A percentile compares a stretch with the other conserved stretches of the same genome.
phyloP scores from a whole-genome alignment of 805 yeast species.

The Myxozyma kluyveri region DNA sequence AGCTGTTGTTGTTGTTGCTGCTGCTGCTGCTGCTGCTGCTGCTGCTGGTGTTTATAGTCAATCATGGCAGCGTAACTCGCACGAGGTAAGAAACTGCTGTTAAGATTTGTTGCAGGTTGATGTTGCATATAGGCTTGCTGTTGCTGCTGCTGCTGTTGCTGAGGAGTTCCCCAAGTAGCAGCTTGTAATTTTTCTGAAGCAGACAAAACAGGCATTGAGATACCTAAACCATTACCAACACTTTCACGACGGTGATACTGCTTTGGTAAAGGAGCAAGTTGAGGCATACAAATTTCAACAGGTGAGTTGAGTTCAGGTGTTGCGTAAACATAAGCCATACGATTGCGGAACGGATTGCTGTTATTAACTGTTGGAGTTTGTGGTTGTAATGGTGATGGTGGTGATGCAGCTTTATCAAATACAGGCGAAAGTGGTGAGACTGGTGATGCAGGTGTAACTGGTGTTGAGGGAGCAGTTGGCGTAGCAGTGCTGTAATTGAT shows the following conservation, averaged over 20 bases:
- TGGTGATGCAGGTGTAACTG: conserved; percentile 15
- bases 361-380: conserved; percentile 1
- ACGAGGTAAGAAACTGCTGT: conserved; percentile 2
- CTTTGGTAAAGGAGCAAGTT: conserved; percentile 4
- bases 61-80: no score
- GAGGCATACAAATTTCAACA: conserved; percentile 10
- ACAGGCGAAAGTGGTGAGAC: conserved; percentile 10
- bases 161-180: conserved; percentile 5
- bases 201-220: conserved; percentile 7
- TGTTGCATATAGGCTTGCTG: background rate
- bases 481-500: background rate
- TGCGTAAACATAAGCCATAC: conserved; percentile 17
- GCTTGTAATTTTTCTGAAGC: conserved; percentile 22
- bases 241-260: background rate
- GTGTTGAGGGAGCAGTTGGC: conserved; percentile 8
- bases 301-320: conserved; percentile 9
- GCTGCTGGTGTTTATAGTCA: no score
- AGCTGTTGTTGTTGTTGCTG: conserved; percentile 13
- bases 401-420: background rate
- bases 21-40: no score
- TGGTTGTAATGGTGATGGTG: background rate
- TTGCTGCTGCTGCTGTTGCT: no score
- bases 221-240: conserved; percentile 16
- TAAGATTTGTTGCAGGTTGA: background rate
- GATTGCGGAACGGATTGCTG: conserved; percentile 25